phyloP scores from a whole-genome alignment of 2,329 filamentous ascomycete genomes.

The Gnomoniopsis sp. region DNA sequence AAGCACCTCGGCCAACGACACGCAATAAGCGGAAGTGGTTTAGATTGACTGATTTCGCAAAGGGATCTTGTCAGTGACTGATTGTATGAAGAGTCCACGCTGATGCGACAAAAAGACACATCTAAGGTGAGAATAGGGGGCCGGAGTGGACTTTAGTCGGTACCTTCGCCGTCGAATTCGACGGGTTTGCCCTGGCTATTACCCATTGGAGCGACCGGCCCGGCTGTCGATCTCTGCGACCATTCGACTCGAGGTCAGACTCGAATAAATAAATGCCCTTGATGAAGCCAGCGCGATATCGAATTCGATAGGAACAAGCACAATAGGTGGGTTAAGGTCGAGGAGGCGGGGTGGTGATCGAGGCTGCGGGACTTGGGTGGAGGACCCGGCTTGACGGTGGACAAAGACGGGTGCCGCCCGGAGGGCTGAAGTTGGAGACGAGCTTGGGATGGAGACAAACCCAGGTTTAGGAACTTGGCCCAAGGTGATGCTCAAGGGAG shows the following conservation, averaged over 20 bases:
- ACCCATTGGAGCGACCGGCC: conserved; percentile 60
- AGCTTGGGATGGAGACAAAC: background rate
- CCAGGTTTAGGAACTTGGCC: background rate
- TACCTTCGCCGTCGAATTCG: conserved; percentile 90
- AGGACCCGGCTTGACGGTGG: background rate
- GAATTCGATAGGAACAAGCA: background rate
- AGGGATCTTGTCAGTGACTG: conserved; percentile 12
- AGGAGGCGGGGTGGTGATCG: background rate
- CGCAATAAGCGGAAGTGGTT: conserved; percentile 95
- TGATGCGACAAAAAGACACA: conserved; percentile 7
- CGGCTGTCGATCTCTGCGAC: conserved; percentile 14
- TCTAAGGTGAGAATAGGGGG: background rate
- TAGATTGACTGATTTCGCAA: conserved; percentile 70
- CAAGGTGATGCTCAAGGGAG: background rate
- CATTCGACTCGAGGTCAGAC: conserved; percentile 4
- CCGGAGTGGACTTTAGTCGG: conserved; percentile 28
- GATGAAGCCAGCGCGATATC: background rate
- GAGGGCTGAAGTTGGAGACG: background rate
- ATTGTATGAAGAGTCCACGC: conserved; percentile 17
- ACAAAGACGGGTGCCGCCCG: background rate
- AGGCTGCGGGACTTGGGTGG: background rate
- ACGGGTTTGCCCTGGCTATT: conserved; percentile 94
- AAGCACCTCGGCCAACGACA: conserved; percentile 95
- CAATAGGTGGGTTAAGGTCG: background rate
- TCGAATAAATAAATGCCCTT: background rate